phyloP scores from a whole-genome alignment of 495 filamentous ascomycete species.

The Lasiosphaeria ovina region DNA sequence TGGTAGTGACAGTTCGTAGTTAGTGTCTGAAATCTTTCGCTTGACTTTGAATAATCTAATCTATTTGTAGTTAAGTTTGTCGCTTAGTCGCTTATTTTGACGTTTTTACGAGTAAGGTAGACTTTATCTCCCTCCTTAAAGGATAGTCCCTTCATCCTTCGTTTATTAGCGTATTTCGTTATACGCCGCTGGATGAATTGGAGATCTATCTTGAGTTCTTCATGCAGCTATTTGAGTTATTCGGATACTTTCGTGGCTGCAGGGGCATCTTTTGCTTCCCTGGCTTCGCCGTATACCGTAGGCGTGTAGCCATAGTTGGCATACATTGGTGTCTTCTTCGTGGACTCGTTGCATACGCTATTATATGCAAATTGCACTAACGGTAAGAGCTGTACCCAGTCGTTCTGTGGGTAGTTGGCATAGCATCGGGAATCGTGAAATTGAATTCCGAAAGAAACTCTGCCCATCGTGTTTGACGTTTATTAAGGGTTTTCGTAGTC shows the following conservation, averaged over 20 bases:
- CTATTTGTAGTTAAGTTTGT: conserved; percentile 33
- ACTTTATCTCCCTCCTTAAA: conserved; percentile 33
- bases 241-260: conserved; percentile 6
- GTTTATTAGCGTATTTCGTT: conserved; percentile 22
- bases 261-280: background rate
- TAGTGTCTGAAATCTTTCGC: conserved; percentile 36
- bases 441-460: conserved; percentile 9
- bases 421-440: background rate
- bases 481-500: background rate
- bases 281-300: background rate
- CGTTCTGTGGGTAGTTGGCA: conserved; percentile 1
- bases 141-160: conserved; percentile 19
- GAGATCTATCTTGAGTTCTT: conserved; percentile 21
- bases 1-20: conserved; percentile 6
- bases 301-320: conserved; percentile 1
- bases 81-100: conserved; percentile 33
- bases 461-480: conserved; percentile 9
- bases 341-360: background rate
- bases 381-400: background rate
- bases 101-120: conserved; percentile 31
- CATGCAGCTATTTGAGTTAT: conserved; percentile 15
- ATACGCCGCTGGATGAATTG: conserved; percentile 18
- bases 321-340: conserved; percentile 1
- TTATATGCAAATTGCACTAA: conserved; percentile 3
- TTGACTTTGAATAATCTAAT: conserved; percentile 30